Evolutionary conservation across 31 red algal genomes (phyloP), one percentile per base, ranked within the genome.

Genomic region (Pterothamnion heteromorphum): DNA sequence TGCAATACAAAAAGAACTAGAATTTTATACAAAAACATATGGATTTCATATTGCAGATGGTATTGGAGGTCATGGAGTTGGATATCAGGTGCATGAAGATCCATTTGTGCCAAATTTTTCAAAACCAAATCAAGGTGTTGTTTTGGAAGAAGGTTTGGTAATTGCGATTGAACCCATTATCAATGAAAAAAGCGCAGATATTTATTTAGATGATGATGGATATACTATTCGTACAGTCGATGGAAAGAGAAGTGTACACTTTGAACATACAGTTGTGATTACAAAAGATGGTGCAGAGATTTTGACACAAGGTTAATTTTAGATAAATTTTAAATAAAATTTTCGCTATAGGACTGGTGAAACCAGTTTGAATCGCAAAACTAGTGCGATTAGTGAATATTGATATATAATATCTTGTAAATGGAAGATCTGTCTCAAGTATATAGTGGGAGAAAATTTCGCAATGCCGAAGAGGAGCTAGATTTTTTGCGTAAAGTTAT

Each of bases 91-190:
- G 23, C 72, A 76, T 76, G 30, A 30, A 32, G 72, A 26, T 30
- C 72, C 72, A 76, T 76, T 76, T 76, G 72, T 76, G 30, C 72
- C 72, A 30, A 76, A 76, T 76, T 76, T 76, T 76, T 26, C 72
- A 30, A 32, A 32, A 30, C 30, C 72, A 30, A 32, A 32, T 30
- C 30, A 76, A 26, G 30, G 30, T 30, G 72, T 30, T 32, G 26
- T 32, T 76, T 30, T 76, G 26, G 23, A 76, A 30, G 72, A 30
- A 30, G 72, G 72, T 30, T 30, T 76, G 72, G 72, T 76, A 30
- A 26, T 76, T 26, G 72, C 72, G 30, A 32, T 76, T 76, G 72
- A 76, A 76, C 72, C 72, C 30, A 76, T 76, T 76, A 32, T 76
- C 72, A 30, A 26, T 76, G 72, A 26, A 32, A 32, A 32, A 30